Base-by-base conservation (phyloP, 2,329 filamentous ascomycete genomes). In the Cladorrhinum sp. region DNA sequence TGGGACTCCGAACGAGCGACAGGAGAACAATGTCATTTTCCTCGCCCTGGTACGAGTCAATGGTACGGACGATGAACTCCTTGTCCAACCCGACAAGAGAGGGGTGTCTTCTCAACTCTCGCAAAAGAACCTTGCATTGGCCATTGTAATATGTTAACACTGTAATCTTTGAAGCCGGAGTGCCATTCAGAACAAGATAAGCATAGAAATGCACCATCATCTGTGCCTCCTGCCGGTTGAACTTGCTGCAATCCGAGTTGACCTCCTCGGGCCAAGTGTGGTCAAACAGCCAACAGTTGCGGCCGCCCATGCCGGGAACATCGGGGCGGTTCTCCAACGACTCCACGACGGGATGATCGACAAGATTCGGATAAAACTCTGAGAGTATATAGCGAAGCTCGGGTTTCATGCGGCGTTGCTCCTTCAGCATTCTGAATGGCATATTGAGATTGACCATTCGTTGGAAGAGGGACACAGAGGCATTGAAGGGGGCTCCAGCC, bases 31-130 rank as follows among this genome's bases (percentile, higher is more conserved):
- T 79, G 23, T 93, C 89, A 64, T 96, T 96, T 71, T 96, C 92
- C 68, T 96, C 92, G 12, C 92, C 92, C 72, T 96, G 92, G 69
- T 94, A 96, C 0, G 89, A 91, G 69, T 96, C 93, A 0, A 97
- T 90, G 0, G 92, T 96, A 33, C 85, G 84, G 1, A 96, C 87
- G 1, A 88, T 88, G 67, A 82, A 70, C n/a, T 46, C 42, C 23
- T 57, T 46, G 50, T 64, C 57, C 4, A 55, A 42, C 2, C 70
- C 72, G 6, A 71, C 69, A 20, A 70, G 64, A 39, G 42, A 75
- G 57, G 57, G 69, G 50, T 36, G 67, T 48, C 42, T 75, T 70
- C 18, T 68, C 2, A 88, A 72, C 5, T 75, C 72, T 14, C 76
- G 78, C 0, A 86, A 68, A 2, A 96, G 80, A 2, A 80, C 75